Base-by-base conservation (phyloP, 1,139 yeast species). In the Debaryomycetaceae sp. region DNA sequence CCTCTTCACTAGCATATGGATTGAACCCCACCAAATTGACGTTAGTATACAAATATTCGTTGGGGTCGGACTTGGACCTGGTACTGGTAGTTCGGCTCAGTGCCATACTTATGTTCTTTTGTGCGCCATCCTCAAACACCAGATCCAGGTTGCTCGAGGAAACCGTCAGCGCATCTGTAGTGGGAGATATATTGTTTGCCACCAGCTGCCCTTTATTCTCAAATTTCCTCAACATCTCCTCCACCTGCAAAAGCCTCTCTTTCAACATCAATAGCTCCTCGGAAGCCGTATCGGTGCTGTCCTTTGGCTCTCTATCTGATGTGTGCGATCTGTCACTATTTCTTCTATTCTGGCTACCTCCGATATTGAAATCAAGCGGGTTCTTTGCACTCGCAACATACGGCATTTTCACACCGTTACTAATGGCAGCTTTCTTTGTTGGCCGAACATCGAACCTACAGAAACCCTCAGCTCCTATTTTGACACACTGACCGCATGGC, bases 401-500 rank as follows among this genome's bases (percentile, higher is more conserved):
- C 5, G 68, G 68, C 27, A 50, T 34, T 13, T 42, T 39, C 11
- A 36, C 24, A 8, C 11, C 23, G 9, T 17, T 13, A 6, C 31
- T 34, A 6, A 8, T 14, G 9, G 34, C 20, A 13, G 24, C 34
- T 31, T 53, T 56, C 27, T 62, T 62, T 5, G 14, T 24, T 5
- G 42, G 34, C 13, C 22, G 17, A 22, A n/a, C n/a, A n/a, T 23
- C 30, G 47, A 70, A 71, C 9, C 45, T 43, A 50, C 76, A 71
- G 17, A 51, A 37, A 30, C 49, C 54, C 5, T 53, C 42, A 11
- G 58, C 49, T 22, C 59, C 57, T 9, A 61, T 50, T 44, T 60
- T 65, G 5, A 59, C 49, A 55, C 77, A 72, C 41, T 64, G 69
- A 4, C 59, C 51, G 51, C 77, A 72, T 0, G 77, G 77, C 34